phyloP scores from a whole-genome alignment of 192 early-diverging fungal genomes.

The Coemansia furcata region DNA sequence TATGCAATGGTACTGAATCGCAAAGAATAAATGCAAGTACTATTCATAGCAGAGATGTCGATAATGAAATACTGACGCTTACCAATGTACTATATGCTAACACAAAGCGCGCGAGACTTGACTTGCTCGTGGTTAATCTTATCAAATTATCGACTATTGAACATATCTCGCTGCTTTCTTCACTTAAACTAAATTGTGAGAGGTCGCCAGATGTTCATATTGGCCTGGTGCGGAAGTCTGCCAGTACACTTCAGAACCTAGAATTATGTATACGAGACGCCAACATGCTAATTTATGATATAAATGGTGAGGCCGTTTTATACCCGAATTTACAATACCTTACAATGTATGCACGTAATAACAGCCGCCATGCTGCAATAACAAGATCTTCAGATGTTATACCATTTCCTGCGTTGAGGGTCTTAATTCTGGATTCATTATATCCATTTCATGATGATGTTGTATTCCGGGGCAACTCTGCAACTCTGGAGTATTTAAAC shows the following conservation, averaged over 20 bases:
- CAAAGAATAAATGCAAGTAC: too few relatives aligned
- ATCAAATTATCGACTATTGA: not conserved
- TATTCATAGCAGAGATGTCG: too few relatives aligned
- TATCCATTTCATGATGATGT: conserved; percentile 10
- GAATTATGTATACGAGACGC: not conserved
- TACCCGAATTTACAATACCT: conserved; percentile 3
- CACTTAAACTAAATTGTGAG: too few relatives aligned
- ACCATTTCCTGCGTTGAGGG: not conserved
- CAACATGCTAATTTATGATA: not conserved
- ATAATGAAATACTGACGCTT: too few relatives aligned
- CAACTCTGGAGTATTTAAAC: not conserved
- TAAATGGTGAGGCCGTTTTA: not conserved
- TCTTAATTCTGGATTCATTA: not conserved
- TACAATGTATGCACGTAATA: not conserved
- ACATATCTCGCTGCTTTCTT: too few relatives aligned
- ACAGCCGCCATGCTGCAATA: not conserved
- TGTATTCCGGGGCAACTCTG: not conserved
- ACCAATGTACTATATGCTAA: too few relatives aligned
- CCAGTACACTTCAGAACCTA: not conserved
- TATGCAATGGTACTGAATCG: too few relatives aligned
- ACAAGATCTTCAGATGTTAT: not conserved
- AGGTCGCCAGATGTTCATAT: not conserved
- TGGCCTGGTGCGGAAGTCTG: not conserved
- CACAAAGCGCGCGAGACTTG: not conserved
- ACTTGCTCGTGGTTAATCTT: not conserved